phyloP scores from a whole-genome alignment of 768 basidiomycete species.

The Suillus clintonianus region DNA sequence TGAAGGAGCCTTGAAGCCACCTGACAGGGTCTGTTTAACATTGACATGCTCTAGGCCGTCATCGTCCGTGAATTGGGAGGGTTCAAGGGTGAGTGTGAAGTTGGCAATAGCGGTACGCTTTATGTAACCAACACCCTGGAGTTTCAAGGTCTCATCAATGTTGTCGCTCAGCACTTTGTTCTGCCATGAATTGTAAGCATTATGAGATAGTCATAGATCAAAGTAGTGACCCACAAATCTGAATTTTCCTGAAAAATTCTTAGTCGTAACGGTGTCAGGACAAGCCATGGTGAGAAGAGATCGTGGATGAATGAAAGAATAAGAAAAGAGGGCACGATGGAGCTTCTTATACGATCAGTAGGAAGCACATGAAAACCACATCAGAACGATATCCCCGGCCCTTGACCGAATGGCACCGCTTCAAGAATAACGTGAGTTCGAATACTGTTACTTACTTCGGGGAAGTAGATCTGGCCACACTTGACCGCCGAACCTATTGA shows the following conservation, averaged over 20 bases:
- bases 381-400: background rate
- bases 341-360: background rate
- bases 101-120: conserved; percentile 56
- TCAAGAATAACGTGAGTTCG: background rate
- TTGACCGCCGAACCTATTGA: background rate
- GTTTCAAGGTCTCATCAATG: conserved; percentile 56
- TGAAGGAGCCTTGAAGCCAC: conserved; percentile 53
- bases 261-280: background rate
- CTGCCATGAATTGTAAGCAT: conserved; percentile 31
- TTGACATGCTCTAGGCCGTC: conserved; percentile 59
- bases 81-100: conserved; percentile 53
- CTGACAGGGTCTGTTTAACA: conserved; percentile 60
- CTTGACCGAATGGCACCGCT: background rate
- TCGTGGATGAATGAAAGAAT: background rate
- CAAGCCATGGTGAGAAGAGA: conserved; percentile 1
- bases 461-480: too few relatives aligned
- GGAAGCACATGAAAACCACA: background rate
- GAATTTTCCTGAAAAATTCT: background rate
- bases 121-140: conserved; percentile 71
- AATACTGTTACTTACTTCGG: background rate
- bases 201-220: background rate
- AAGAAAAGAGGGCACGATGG: background rate
- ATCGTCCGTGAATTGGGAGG: conserved; percentile 63
- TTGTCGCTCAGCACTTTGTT: conserved; percentile 62
- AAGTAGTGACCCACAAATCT: background rate